Evolutionary conservation across 768 basidiomycete species (phyloP).

Genomic region (Podaxis sp.): DNA sequence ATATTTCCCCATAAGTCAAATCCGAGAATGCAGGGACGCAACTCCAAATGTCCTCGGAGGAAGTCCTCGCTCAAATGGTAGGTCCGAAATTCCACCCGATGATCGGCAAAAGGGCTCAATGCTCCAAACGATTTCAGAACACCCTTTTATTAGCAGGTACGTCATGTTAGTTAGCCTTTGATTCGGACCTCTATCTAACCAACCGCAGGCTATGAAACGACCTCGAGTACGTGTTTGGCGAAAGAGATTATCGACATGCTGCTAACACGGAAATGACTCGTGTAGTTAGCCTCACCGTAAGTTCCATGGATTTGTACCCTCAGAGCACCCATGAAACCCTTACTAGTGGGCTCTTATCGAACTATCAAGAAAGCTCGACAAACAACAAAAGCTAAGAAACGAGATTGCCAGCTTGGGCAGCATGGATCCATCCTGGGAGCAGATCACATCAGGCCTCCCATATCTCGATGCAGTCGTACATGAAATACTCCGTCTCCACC

Average conservation of each 20-base stretch:
- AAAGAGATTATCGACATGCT: not conserved
- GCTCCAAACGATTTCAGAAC: conserved; percentile 20
- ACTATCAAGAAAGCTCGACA: conserved; percentile 37
- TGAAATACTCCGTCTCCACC: conserved; percentile 38
- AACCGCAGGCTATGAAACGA: conserved; percentile 50
- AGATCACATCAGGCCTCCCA: conserved; percentile 43
- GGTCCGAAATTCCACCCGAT: conserved; percentile 12
- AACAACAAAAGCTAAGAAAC: conserved; percentile 43
- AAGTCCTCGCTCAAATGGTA: conserved; percentile 31
- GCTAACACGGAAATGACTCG: not conserved
- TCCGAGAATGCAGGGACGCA: conserved; percentile 26
- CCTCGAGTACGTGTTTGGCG: conserved; percentile 32
- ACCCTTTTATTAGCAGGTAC: conserved; percentile 33
- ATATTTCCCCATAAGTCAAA: conserved; percentile 24
- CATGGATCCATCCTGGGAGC: conserved; percentile 50
- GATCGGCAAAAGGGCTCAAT: not conserved
- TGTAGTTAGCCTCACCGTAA: conserved; percentile 34
- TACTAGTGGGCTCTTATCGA: conserved; percentile 56
- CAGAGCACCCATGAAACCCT: not conserved
- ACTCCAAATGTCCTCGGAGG: conserved; percentile 31
- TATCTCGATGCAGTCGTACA: conserved; percentile 51
- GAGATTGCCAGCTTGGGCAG: conserved; percentile 40
- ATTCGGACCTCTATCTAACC: not conserved
- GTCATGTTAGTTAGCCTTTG: not conserved
- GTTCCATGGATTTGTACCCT: not conserved